Conservation (phyloP, 2,329 filamentous ascomycete species). For the Ascochyta pisi region DNA sequence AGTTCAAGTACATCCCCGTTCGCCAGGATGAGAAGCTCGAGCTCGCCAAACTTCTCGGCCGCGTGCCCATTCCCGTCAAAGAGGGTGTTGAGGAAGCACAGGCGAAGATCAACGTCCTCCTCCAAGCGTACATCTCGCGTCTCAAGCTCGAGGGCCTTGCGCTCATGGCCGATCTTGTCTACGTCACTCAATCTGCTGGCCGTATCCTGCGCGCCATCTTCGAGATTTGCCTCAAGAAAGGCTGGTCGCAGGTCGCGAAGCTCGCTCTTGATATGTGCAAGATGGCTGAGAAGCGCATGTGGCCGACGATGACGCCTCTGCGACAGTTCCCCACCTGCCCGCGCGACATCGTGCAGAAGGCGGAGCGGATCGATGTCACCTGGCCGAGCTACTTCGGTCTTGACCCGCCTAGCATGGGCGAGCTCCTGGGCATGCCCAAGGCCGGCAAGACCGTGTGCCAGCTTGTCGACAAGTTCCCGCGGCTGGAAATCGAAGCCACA, state of each 20-base stretch:
- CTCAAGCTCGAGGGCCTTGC: conserved; percentile 93
- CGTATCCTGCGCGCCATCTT: conserved; percentile 95
- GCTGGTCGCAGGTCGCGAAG: conserved; percentile 92
- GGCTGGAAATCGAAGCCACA: conserved; percentile 89
- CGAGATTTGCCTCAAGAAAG: conserved; percentile 96
- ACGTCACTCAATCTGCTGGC: conserved; percentile 96
- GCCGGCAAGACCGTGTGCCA: conserved; percentile 85
- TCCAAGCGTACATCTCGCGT: conserved; percentile 95
- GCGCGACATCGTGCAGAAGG: conserved; percentile 85
- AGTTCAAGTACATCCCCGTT: conserved; percentile 99
- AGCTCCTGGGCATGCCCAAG: conserved; percentile 88
- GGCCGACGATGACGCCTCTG: conserved; percentile 97
- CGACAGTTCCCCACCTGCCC: conserved; percentile 84
- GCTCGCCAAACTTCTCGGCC: conserved; percentile 84
- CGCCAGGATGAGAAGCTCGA: conserved; percentile 98
- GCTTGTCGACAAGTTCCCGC: conserved; percentile 89
- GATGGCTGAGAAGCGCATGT: conserved; percentile 99
- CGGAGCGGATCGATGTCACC: conserved; percentile 91
- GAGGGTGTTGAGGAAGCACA: conserved; percentile 97
- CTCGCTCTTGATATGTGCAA: conserved; percentile 94
- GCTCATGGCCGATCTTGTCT: conserved; percentile 97
- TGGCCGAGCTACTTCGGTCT: conserved; percentile 96
- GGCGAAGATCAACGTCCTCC: conserved; percentile 95
- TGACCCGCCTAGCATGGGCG: conserved; percentile 94
- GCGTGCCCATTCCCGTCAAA: conserved; percentile 95